Base-by-base conservation (phyloP, 2,329 filamentous ascomycete species). In the Rutstroemia sp. region DNA sequence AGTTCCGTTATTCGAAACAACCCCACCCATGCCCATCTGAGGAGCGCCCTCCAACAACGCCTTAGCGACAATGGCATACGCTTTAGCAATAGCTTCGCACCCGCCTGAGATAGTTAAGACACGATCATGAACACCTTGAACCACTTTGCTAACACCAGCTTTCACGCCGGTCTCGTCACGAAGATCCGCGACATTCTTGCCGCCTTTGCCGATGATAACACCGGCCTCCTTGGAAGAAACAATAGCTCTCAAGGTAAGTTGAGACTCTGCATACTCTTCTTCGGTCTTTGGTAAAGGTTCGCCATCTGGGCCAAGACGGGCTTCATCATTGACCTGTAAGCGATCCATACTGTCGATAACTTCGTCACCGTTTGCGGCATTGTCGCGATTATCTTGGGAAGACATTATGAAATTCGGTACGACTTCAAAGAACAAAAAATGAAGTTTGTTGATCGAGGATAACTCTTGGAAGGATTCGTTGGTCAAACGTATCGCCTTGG, bases 141-240 rank as follows among this genome's bases (percentile, higher is more conserved):
- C 94, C 54, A 97, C 94, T 79, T 99, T 99, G 82, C 92, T 96
- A 63, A 99, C 94, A 63, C 94, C 94, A 60, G 94, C 94, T 76
- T 95, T 96, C 67, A 99, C 94, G 59, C 92, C 94, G 64, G 94
- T 99, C 77, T 97, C 92, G 68, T 99, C 92, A 70, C 94, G 87
- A 61, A 99, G 81, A 70, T 97, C 92, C 49, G 94, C 94, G 55
- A 99, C 94, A 69, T 99, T 97, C 81, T 97, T 96, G 71, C 94
- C 94, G 57, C 87, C 91, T 77, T 99, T 99, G 74, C 94, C 94
- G 73, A 99, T 99, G 74, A 99, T 97, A 68, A 99, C 91, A 70
- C 94, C 94, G 59, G 94, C 94, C 76, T 99, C 94, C 78, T 97
- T 97, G 72, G 94, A 96, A 37, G 94, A 96, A 65, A 99, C 94